Conservation (phyloP, 2,329 filamentous ascomycete species). For the Lasiodiplodia gonubiensis region DNA sequence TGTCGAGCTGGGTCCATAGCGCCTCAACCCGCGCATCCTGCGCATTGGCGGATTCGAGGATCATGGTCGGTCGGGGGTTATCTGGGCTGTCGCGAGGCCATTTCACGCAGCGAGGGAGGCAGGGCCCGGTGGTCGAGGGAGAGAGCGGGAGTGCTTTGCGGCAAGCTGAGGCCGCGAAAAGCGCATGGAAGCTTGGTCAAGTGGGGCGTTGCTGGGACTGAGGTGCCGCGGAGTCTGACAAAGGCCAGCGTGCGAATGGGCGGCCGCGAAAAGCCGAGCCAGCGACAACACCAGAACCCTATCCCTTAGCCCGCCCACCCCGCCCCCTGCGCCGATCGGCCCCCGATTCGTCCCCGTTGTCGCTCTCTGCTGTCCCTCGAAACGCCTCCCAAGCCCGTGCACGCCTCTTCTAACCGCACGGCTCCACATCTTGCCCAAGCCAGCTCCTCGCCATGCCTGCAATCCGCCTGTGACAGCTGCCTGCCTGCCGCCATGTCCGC, state of each 20-base stretch:
- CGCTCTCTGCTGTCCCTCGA: not conserved
- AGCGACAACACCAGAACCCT: conserved; percentile 12
- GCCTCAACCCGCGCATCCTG: conserved; percentile 81
- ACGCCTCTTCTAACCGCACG: not conserved
- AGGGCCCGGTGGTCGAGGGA: conserved; percentile 8
- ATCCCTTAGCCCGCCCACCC: conserved; percentile 5
- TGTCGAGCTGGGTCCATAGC: conserved; percentile 84
- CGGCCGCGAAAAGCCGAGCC: conserved; percentile 20
- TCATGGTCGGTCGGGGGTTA: conserved; percentile 57
- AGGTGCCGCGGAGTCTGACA: conserved; percentile 24
- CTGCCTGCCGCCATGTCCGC: conserved; percentile 70
- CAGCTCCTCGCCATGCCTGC: not conserved
- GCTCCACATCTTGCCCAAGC: not conserved
- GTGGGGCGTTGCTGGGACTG: conserved; percentile 26
- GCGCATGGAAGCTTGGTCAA: conserved; percentile 26
- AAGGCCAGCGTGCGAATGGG: conserved; percentile 26
- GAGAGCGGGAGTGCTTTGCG: conserved; percentile 35
- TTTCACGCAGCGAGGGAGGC: conserved; percentile 25
- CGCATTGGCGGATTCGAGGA: conserved; percentile 77
- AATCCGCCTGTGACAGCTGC: conserved; percentile 3
- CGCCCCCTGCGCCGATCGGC: conserved; percentile 5
- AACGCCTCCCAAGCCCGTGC: not conserved
- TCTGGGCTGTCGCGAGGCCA: conserved; percentile 49
- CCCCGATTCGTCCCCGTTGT: not conserved
- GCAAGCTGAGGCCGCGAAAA: conserved; percentile 26